Evolutionary conservation across 2,329 filamentous ascomycete species (phyloP).

Genomic region (Claviceps humidiphila): DNA sequence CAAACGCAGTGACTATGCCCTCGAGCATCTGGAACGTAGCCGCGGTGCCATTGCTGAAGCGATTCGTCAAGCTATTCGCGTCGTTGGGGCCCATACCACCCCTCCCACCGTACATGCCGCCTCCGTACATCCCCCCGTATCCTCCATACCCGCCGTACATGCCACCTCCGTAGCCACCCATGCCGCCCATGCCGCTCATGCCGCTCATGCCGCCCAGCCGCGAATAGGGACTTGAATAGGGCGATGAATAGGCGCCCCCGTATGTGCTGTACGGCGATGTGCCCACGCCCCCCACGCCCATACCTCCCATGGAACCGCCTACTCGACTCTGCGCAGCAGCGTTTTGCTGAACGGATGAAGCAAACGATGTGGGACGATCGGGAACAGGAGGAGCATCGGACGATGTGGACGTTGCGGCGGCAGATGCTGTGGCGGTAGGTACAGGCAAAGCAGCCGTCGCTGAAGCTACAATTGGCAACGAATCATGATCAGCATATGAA

Average conservation of each 20-base stretch:
- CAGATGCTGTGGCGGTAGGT: slow-evolving; percentile 23
- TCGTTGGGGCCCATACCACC: slow-evolving; percentile 53
- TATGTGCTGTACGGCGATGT: slow-evolving; percentile 36
- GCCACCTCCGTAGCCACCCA: slow-evolving; percentile 27
- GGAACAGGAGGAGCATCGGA: slow-evolving; percentile 57
- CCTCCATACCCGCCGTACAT: slow-evolving; percentile 30
- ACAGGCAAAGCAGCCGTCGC: slow-evolving; percentile 16
- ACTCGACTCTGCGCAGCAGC: slow-evolving; percentile 63
- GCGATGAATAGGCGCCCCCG: slow-evolving; percentile 24
- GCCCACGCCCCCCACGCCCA: slow-evolving; percentile 33
- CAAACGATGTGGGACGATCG: slow-evolving; percentile 65
- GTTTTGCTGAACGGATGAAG: slow-evolving; percentile 72
- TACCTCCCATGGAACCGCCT: slow-evolving; percentile 21
- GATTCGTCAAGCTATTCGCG: slow-evolving; percentile 86
- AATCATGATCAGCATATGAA: slow-evolving; percentile 14
- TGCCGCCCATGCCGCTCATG: slow-evolving; percentile 18
- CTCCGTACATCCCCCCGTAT: slow-evolving; percentile 23
- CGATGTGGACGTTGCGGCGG: slow-evolving; percentile 23
- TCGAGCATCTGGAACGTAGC: slow-evolving; percentile 98
- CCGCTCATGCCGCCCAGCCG: slow-evolving; percentile 34
- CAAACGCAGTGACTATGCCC: slow-evolving; percentile 90
- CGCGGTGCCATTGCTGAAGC: slow-evolving; percentile 87
- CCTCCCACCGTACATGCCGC: slow-evolving; percentile 26
- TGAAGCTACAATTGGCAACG: slow-evolving; percentile 18
- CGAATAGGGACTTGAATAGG: slow-evolving; percentile 29